Percentiles rank a stretch among this genome's conserved stretches.
These are phyloP conservation scores for Naganishia cerealis DNA, from an alignment of 1,284 basidiomycete species.

Conservation along the genomic window DNA sequence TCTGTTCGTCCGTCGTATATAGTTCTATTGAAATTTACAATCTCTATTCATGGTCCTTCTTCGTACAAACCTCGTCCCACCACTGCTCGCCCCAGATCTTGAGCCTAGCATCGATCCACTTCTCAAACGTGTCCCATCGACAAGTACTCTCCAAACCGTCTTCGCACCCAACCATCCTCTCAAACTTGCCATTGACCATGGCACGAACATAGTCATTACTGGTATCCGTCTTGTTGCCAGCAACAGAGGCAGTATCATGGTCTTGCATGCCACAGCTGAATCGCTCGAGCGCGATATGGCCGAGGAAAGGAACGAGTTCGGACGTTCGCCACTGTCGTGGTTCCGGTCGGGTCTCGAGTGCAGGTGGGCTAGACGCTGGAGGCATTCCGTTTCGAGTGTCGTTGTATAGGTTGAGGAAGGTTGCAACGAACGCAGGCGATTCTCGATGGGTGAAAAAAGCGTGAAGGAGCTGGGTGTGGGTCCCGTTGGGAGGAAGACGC, in stretches of 20 bases:
- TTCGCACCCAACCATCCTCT: slow-evolving; percentile 51
- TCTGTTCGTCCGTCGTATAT: no score
- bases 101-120: slow-evolving; percentile 46
- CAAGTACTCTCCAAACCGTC: slow-evolving; percentile 51
- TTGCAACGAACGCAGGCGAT: slow-evolving; percentile 55
- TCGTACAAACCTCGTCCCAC: slow-evolving; percentile 31
- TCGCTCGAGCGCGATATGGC: slow-evolving; percentile 55
- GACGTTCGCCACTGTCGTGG: slow-evolving; percentile 52
- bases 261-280: slow-evolving; percentile 42
- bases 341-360: slow-evolving; percentile 43
- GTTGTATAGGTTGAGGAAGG: slow-evolving; percentile 56
- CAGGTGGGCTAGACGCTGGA: slow-evolving; percentile 40
- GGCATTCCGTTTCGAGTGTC: slow-evolving; percentile 41
- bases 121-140: slow-evolving; percentile 46
- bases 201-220: slow-evolving; percentile 49
- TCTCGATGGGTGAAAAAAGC: slow-evolving; percentile 56
- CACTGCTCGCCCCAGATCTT: slow-evolving; percentile 23
- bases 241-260: slow-evolving; percentile 4
- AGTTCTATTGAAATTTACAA: not conserved
- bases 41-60: slow-evolving; percentile 22
- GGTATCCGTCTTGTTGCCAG: slow-evolving; percentile 28
- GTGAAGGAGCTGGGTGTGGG: slow-evolving; percentile 51
- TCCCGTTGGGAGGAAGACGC: slow-evolving; percentile 49
- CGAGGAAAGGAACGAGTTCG: slow-evolving; percentile 55
- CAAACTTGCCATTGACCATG: slow-evolving; percentile 55